Evolutionary conservation across 1,139 yeast species (phyloP), one percentile per base, ranked within the genome.

Genomic region (Diutina ranongensis): DNA sequence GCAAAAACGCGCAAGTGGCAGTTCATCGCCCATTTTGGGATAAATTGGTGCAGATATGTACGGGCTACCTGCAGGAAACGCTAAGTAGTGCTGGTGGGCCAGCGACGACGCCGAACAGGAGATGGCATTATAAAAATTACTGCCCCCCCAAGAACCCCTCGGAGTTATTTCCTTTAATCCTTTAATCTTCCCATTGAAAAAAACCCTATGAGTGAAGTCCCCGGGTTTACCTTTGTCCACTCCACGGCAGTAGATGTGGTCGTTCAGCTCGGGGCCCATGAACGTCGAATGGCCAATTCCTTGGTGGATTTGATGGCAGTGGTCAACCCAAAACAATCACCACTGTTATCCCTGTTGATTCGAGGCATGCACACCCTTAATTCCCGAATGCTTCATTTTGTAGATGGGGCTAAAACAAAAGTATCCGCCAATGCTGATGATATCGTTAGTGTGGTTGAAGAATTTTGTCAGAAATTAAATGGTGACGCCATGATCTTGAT

Each of bases 211-310:
- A 38, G 31, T 10, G 42, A 20, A n/a, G 42, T 38, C 13, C 42
- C 42, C 12, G 42, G 42, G 42, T 38, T 38, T 25, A 38, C 42
- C 32, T 20, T 38, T 16, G 42, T 38, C 13, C 32, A 38, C 32
- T n/a, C 21, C n/a, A 16, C 25, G 20, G 31, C 42, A 7, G 31
- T 7, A 5, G 42, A 38, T 12, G 32, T 25, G 4, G 42, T 38
- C 19, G 32, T 15, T 15, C 42, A 21, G 42, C 42, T 38, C n/a
- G n/a, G 16, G 42, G 31, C n/a, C 20, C 42, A 25, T n/a, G 42
- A 38, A 16, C 31, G 32, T 9, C 12, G 19, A 13, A 22, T 25
- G 9, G 16, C 42, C 31, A 38, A 38, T 25, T 12, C 28, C 32
- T 25, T 38, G 31, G 16, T 22, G 31, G 15, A 15, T 8, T 25